These are phyloP conservation scores for Cinnamomum chago DNA, from an alignment of 164 flowering plant genomes.

Conservation along the genomic window DNA sequence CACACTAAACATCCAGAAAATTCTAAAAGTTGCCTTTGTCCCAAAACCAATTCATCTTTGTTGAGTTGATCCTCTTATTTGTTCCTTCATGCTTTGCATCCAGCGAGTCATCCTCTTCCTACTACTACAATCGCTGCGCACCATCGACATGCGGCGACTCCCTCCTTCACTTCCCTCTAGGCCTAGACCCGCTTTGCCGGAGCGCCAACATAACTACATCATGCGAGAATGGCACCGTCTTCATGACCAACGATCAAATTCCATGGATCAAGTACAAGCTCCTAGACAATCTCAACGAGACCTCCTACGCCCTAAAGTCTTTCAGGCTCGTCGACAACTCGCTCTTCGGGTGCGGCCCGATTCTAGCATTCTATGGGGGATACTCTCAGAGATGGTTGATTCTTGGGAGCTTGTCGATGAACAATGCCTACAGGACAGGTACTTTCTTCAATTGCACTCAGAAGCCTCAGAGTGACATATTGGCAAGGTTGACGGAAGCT, in stretches of 20 bases:
- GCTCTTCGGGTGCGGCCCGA: slow-evolving; percentile 1
- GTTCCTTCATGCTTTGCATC: too few species aligned
- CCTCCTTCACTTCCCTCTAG: slow-evolving; percentile 5
- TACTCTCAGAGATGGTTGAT: neutral
- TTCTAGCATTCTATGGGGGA: neutral
- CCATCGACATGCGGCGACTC: slow-evolving; percentile 8
- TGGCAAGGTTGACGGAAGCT: neutral
- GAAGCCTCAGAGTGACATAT: neutral
- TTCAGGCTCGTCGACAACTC: slow-evolving; percentile 1
- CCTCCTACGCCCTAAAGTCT: neutral
- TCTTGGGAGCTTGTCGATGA: neutral
- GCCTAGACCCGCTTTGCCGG: neutral
- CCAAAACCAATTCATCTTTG: too few species aligned
- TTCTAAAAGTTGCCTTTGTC: too few species aligned
- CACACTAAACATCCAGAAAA: too few species aligned
- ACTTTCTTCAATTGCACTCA: slow-evolving; percentile 7
- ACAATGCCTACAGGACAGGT: neutral
- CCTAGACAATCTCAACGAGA: neutral
- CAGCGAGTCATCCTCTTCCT: neutral
- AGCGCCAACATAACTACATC: neutral
- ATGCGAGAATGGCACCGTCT: slow-evolving; percentile 6
- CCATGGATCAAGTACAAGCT: neutral
- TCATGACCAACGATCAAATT: neutral
- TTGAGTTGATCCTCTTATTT: too few species aligned
- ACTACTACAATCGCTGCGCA: slow-evolving; percentile 1